phyloP scores from a whole-genome alignment of 805 yeast species.

The Isabelozyma pseudorhagii region DNA sequence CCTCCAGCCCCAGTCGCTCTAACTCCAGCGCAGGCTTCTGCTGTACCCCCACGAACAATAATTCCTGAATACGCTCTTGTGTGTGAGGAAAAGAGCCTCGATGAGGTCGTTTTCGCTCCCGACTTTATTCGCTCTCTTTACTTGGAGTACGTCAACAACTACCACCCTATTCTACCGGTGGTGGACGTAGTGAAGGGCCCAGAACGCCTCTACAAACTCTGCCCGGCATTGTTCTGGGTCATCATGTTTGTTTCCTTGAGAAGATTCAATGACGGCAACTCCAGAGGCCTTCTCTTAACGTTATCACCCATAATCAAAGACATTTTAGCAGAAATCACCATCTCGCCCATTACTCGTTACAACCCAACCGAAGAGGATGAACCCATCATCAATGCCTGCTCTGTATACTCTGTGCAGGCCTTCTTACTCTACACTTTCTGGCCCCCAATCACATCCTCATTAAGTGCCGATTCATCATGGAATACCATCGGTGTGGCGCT shows the following conservation, averaged over 20 bases:
- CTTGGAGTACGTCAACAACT: slow-evolving; percentile 66
- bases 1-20: not conserved
- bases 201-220: slow-evolving; percentile 69
- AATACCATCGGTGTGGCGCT: slow-evolving; percentile 90
- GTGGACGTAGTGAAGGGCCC: slow-evolving; percentile 82
- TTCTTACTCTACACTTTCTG: slow-evolving; percentile 83
- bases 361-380: slow-evolving; percentile 76
- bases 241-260: slow-evolving; percentile 82
- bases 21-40: not conserved
- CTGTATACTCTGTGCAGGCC: slow-evolving; percentile 94
- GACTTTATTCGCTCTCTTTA: slow-evolving; percentile 61
- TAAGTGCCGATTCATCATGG: slow-evolving; percentile 96
- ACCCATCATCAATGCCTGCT: slow-evolving; percentile 81
- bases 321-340: slow-evolving; percentile 80
- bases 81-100: slow-evolving; percentile 70
- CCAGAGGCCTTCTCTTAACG: slow-evolving; percentile 47
- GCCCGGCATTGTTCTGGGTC: slow-evolving; percentile 94
- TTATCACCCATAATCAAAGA: slow-evolving; percentile 71
- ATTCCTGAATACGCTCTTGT: slow-evolving; percentile 34
- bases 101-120: slow-evolving; percentile 60
- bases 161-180: slow-evolving; percentile 85
- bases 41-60: not conserved
- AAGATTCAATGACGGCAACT: slow-evolving; percentile 30
- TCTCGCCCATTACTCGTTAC: slow-evolving; percentile 84
- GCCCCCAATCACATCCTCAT: slow-evolving; percentile 94